Evolutionary conservation across 495 filamentous ascomycete species (phyloP), one percentile per base, ranked within the genome.

Genomic region (Geopyxis carbonaria): DNA sequence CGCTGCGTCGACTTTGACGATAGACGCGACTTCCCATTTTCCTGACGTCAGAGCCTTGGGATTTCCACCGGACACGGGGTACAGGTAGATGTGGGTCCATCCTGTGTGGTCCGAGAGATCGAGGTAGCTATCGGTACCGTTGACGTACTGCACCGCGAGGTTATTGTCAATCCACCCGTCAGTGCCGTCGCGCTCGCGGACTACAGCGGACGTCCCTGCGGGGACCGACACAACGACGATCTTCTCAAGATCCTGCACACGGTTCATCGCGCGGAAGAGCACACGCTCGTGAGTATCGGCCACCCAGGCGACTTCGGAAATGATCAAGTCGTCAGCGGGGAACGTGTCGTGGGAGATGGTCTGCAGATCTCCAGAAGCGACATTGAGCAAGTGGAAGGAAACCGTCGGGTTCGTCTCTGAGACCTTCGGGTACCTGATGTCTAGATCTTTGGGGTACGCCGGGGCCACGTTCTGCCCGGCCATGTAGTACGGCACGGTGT

Each of bases 111-210:
- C 69, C 0, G 65, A 70, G 4, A 72, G 43, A 39, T 74, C 70
- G 15, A 74, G 40, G 44, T 74, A 73, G n/a, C n/a, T 20, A 3
- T 34, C 31, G 3, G 2, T 34, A 18, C 11, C 11, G 5, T 30
- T 30, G 29, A 41, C 29, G 18, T 41, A 74, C 14, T 44, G 42
- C 35, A 71, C 70, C 1, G 66, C 62, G 2, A 59, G 40, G 34
- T 63, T 60, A 42, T 68, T 64, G 28, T 74, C 70, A 10, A 74
- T 48, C 70, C 70, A 74, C 2, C 69, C 70, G 33, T 70, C 67
- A 0, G 59, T 60, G 4, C 60, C 70, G 38, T 72, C 59, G 15
- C 70, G 55, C 51, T 70, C 59, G 10, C 70, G 64, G 10, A 64
- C 59, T 13, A 67, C 45, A n/a, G 40, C 47, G 1, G 59, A 56